A percentile compares a stretch with the other conserved stretches of the same genome.
Conservation (phyloP, 805 yeast species). For the Saccharomyces eubayanus region DNA sequence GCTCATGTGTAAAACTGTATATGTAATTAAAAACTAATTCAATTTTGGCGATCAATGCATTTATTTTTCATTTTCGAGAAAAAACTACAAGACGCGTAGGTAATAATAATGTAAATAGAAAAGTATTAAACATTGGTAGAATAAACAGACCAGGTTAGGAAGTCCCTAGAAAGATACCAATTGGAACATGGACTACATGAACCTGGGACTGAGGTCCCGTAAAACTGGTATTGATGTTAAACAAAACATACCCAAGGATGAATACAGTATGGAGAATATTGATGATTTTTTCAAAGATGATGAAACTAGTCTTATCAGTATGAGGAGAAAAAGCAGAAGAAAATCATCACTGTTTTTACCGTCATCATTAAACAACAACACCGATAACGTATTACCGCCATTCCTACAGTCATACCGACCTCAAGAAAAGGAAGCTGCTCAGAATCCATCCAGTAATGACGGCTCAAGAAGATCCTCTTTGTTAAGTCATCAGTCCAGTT, state of each 20-base stretch:
- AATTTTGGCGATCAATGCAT: background rate
- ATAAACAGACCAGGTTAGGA: background rate
- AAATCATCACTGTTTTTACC: constrained; percentile 15
- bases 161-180: background rate
- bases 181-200: constrained; percentile 35
- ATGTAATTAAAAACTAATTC: background rate
- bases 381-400: background rate
- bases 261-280: constrained; percentile 27
- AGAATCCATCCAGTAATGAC: background rate
- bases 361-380: background rate
- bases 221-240: constrained; percentile 44
- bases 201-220: constrained; percentile 52
- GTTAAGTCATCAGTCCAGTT: background rate
- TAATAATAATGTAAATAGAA: background rate
- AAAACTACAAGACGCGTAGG: background rate
- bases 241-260: constrained; percentile 12
- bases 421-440: background rate
- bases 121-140: background rate
- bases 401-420: constrained; percentile 5
- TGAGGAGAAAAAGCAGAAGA: constrained; percentile 13
- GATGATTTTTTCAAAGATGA: constrained; percentile 57
- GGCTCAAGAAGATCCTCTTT: constrained; percentile 1
- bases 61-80: background rate
- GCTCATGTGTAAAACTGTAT: background rate
- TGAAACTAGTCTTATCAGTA: constrained; percentile 9